phyloP scores from a whole-genome alignment of 345 rosid genomes.

The Aquilaria sinensis region DNA sequence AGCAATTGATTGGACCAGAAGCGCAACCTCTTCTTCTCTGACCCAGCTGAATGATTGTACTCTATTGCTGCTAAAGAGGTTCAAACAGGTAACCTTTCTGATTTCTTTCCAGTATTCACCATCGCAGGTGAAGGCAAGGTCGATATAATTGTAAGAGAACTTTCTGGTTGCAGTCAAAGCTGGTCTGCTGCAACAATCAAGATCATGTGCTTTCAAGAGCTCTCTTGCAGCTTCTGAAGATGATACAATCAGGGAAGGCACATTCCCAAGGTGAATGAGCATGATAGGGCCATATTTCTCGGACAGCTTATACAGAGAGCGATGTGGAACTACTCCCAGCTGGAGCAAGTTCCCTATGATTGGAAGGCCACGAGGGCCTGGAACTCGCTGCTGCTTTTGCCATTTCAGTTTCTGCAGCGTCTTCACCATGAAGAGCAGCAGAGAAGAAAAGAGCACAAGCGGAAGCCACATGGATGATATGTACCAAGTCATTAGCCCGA shows the following conservation, averaged over 20 bases:
- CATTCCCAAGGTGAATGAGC: slow-evolving; percentile 7
- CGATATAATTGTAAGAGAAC: background rate
- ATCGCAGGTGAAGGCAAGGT: background rate
- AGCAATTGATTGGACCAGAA: too few relatives aligned
- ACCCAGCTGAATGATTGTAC: too few relatives aligned
- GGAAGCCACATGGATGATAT: too few relatives aligned
- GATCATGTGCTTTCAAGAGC: background rate
- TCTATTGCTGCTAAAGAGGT: too few relatives aligned
- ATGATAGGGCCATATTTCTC: slow-evolving; percentile 9
- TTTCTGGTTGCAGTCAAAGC: background rate
- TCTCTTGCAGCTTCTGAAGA: background rate
- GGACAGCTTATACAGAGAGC: background rate
- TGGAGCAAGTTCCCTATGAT: slow-evolving; percentile 8
- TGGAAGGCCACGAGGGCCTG: slow-evolving; percentile 5
- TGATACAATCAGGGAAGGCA: slow-evolving; percentile 3
- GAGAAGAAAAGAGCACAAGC: too few relatives aligned
- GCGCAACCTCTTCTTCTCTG: too few relatives aligned
- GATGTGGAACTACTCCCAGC: slow-evolving; percentile 1
- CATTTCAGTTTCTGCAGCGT: too few relatives aligned
- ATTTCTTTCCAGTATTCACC: too few relatives aligned
- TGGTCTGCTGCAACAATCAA: background rate
- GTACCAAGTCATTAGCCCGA: too few relatives aligned
- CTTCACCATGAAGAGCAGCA: too few relatives aligned
- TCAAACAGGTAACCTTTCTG: too few relatives aligned
- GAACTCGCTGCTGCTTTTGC: background rate